Base-by-base conservation (phyloP, 2,329 filamentous ascomycete genomes). In the Penicillium frequentans region DNA sequence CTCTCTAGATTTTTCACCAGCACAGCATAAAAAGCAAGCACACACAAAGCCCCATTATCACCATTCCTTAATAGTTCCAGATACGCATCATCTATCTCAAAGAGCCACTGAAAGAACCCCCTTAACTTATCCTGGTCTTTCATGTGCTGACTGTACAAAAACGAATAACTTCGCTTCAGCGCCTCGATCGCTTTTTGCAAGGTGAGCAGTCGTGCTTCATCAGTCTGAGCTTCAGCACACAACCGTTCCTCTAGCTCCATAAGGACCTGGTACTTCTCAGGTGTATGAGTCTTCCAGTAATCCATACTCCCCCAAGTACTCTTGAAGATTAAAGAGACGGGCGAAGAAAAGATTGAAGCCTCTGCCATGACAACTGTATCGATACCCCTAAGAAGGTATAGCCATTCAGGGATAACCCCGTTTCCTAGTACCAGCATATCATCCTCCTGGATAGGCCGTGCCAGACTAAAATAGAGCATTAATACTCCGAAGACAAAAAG, bases 401-500 rank as follows among this genome's bases (percentile, higher is more conserved):
- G 31, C 50, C 50, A 53, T 53, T 53, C 50, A 4, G 50, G 50
- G 9, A 53, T 46, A 11, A 37, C 27, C 2, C 21, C 19, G 29
- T 37, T 53, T 4, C 42, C 29, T 10, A 31, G 35, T 14, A 10
- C 4, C 29, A 29, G 27, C 21, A 26, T 31, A 24, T 46, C 42
- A 2, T 35, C 26, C 10, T 53, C 27, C 24, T 53, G 24, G 14
- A 53, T 46, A 2, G 50, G 50, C n/a, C 50, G 50, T 16, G 50
- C 50, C 3, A 53, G 50, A 37, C 39, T 53, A 14, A 31, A 53
- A 27, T 33, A 46, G 16, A 53, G 42, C 9, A 31, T 46, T 37
- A 53, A 37, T 13, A 53, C 27, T 13, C 50, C 50, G 16, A 53
- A 53, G 26, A 53, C 37, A 27, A 46, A 53, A 44, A 53, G 50